A percentile compares a stretch with the other conserved stretches of the same genome.
phyloP scores from a whole-genome alignment of 768 basidiomycete genomes.

The Termitomyces sp. region DNA sequence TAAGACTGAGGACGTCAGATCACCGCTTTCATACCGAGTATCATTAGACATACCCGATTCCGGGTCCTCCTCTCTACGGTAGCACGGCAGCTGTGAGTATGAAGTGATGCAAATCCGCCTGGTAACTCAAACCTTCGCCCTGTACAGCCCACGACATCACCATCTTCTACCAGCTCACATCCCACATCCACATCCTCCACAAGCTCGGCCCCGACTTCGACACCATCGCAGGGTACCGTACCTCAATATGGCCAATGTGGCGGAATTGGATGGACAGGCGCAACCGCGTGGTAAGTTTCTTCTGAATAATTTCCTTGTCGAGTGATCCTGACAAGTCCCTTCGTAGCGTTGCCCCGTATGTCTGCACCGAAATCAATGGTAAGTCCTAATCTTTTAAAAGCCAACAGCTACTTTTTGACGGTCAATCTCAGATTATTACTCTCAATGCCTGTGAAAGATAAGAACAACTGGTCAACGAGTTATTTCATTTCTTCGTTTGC shows the following conservation, averaged over 20 bases:
- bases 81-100: conserved; percentile 5
- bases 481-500: neutral
- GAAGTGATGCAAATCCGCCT: neutral
- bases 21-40: neutral
- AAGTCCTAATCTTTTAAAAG: conserved; percentile 6
- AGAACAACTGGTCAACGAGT: neutral
- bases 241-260: conserved; percentile 44
- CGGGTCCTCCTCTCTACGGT: conserved; percentile 48
- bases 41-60: conserved; percentile 33
- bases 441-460: conserved; percentile 30
- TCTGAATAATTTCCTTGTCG: too few relatives aligned
- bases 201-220: conserved; percentile 18
- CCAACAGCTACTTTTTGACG: neutral
- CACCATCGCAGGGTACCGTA: conserved; percentile 27
- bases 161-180: conserved; percentile 7
- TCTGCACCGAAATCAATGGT: conserved; percentile 35
- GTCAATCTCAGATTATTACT: conserved; percentile 32
- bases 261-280: conserved; percentile 38
- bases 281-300: conserved; percentile 35
- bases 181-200: conserved; percentile 19
- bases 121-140: neutral
- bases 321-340: neutral
- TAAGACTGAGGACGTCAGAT: too few relatives aligned
- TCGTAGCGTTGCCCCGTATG: conserved; percentile 34
- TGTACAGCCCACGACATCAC: conserved; percentile 4